These are phyloP conservation scores for Phytophthora crassamura DNA, from an alignment of 352 stramenopile species.

Conservation along the genomic window DNA sequence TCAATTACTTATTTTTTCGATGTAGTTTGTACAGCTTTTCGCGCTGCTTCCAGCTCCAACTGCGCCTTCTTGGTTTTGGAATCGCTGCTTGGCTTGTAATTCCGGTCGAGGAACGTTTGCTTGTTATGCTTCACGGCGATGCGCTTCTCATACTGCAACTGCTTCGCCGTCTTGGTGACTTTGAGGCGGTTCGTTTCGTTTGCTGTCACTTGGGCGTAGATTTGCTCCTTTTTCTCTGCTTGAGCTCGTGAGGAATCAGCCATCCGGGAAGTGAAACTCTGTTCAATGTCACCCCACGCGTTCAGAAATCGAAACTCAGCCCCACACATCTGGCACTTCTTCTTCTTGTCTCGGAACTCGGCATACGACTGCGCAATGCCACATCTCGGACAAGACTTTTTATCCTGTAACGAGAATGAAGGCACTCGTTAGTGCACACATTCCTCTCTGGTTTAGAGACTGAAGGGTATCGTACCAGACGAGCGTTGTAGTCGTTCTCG, in stretches of 20 bases:
- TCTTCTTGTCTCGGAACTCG: conserved; percentile 89
- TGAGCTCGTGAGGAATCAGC: conserved; percentile 47
- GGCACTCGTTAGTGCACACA: background rate
- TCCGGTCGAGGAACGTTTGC: conserved; percentile 69
- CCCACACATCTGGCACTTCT: conserved; percentile 80
- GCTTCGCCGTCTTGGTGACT: conserved; percentile 58
- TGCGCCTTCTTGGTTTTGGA: conserved; percentile 71
- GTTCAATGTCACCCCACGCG: conserved; percentile 77
- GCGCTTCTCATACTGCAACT: conserved; percentile 75
- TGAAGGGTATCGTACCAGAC: conserved; percentile 40
- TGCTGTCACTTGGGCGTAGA: conserved; percentile 50
- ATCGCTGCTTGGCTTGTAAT: conserved; percentile 54
- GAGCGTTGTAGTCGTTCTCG: conserved; percentile 78
- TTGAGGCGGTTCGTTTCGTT: conserved; percentile 42
- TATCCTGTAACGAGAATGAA: conserved; percentile 52
- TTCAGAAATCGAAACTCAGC: conserved; percentile 76
- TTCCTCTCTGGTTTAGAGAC: background rate
- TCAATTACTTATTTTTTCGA: conserved; percentile 7
- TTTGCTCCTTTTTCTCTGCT: conserved; percentile 56
- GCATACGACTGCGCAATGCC: conserved; percentile 75
- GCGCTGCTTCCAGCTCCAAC: conserved; percentile 49
- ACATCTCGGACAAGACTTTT: conserved; percentile 82
- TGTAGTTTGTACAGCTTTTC: conserved; percentile 13
- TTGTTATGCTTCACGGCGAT: conserved; percentile 59
- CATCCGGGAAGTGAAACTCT: conserved; percentile 71